Percentiles rank a stretch among this genome's conserved stretches.
Evolutionary conservation across 176 grass and related monocot species (phyloP).

Genomic region (Typha latifolia): DNA sequence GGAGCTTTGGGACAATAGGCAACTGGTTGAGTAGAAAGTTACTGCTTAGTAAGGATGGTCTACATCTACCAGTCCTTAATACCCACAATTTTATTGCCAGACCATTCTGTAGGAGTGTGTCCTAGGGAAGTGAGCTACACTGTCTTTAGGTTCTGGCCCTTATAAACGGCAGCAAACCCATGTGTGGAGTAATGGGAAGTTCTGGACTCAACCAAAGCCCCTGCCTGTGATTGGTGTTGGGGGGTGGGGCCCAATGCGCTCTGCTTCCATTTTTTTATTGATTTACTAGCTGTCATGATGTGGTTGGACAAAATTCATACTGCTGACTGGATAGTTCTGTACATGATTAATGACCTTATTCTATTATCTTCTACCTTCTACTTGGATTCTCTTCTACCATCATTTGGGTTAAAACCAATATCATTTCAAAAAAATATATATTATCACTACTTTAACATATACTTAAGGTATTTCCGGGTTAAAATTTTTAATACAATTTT

Average conservation of each 20-base stretch:
- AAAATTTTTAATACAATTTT: too few relatives aligned
- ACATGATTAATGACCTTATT: neutral
- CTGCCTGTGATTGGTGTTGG: neutral
- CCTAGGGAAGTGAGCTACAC: constrained; percentile 1
- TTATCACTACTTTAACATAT: too few relatives aligned
- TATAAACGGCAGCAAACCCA: neutral
- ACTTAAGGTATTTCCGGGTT: too few relatives aligned
- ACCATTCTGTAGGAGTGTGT: neutral
- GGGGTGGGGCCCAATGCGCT: neutral
- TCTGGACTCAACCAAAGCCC: neutral
- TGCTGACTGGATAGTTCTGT: neutral
- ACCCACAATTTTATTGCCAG: neutral
- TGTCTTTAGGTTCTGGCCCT: neutral
- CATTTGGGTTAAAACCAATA: too few relatives aligned
- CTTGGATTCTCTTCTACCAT: constrained; percentile 12
- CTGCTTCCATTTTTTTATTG: neutral
- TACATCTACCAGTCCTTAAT: neutral
- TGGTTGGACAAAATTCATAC: constrained; percentile 1
- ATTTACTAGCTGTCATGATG: constrained; percentile 9
- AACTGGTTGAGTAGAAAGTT: neutral
- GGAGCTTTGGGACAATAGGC: neutral
- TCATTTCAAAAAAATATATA: too few relatives aligned
- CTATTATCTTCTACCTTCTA: neutral
- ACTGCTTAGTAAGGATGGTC: neutral
- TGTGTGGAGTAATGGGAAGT: neutral